A percentile compares a stretch with the other conserved stretches of the same genome.
Evolutionary conservation across 805 yeast species (phyloP).

Genomic region (Candida oleophila): DNA sequence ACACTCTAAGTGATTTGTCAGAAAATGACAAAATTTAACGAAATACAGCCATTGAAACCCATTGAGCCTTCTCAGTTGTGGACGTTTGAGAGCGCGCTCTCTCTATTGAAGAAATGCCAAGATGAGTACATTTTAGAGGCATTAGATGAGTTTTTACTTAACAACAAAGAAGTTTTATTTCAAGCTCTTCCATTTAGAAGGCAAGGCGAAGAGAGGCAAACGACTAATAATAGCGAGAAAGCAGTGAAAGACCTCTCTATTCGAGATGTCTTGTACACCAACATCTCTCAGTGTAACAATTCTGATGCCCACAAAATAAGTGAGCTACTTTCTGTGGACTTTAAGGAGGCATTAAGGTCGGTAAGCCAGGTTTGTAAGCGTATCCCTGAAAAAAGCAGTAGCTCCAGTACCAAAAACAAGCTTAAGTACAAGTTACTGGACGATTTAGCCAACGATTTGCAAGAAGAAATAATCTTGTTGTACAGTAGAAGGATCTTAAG

Average conservation of each 20-base stretch:
- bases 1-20: too few relatives aligned
- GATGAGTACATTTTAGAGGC: slow-evolving; percentile 34
- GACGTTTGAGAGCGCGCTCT: slow-evolving; percentile 41
- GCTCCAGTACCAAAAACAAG: slow-evolving; percentile 16
- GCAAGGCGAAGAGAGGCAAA: neutral
- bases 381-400: slow-evolving; percentile 30
- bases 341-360: slow-evolving; percentile 49
- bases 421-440: slow-evolving; percentile 33
- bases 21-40: neutral
- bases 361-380: slow-evolving; percentile 38
- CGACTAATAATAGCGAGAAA: slow-evolving; percentile 4
- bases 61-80: slow-evolving; percentile 35
- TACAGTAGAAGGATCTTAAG: slow-evolving; percentile 41
- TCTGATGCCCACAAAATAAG: slow-evolving; percentile 42
- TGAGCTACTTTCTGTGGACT: slow-evolving; percentile 36
- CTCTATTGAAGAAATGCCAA: slow-evolving; percentile 26
- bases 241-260: slow-evolving; percentile 31
- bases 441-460: slow-evolving; percentile 29
- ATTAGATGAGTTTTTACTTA: slow-evolving; percentile 38
- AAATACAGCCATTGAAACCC: slow-evolving; percentile 21
- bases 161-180: slow-evolving; percentile 28
- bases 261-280: slow-evolving; percentile 39
- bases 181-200: slow-evolving; percentile 30
- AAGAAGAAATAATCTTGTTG: slow-evolving; percentile 28
- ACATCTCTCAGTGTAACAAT: slow-evolving; percentile 30